Base-by-base conservation (phyloP, 495 filamentous ascomycete species). In the Daldinia bambusicola region DNA sequence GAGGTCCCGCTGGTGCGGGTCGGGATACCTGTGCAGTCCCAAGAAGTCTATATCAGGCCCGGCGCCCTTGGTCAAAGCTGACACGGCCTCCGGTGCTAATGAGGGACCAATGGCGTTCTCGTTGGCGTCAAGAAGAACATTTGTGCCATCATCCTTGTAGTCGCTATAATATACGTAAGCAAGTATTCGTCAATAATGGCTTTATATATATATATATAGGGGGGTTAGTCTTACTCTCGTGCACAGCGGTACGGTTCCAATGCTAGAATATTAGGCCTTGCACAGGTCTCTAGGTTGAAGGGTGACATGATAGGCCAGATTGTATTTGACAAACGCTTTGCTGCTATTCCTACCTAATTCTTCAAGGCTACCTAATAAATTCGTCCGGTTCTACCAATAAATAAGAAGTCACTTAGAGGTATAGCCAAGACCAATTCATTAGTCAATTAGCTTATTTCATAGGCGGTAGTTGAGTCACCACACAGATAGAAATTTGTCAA, bases 71-170 rank as follows among this genome's bases (percentile, higher is more conserved):
- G 76, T 53, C 37, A 74, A 66, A 41, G 68, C 56, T 26, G 79
- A 69, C 31, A 68, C 70, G 40, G 55, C 65, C n/a, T 65, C 56
- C 41, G 77, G 59, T 13, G 71, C 58, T 59, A 85, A 76, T 13
- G 89, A 87, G 1, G 95, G 94, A 1, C 96, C 95, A 80, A 90
- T 97, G 58, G 95, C 94, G 77, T 98, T 99, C 80, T 99, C 95
- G 72, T 99, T 99, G 63, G 96, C 95, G 76, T 99, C 95, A 64
- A 99, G 91, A 32, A 99, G 89, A 63, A 98, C 90, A 77, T 98
- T 98, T 52, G 90, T 97, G 70, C 95, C 96, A 76, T 99, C 92
- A 77, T 99, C 95, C 85, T 98, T 97, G 86, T 98, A 98, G 87
- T 99, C 94, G 85, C 93, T 97, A 79, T 53, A 48, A 37, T 8